Evolutionary conservation across 345 rosid genomes (phyloP), one percentile per base, ranked within the genome.

Genomic region (Gossypium raimondii): DNA sequence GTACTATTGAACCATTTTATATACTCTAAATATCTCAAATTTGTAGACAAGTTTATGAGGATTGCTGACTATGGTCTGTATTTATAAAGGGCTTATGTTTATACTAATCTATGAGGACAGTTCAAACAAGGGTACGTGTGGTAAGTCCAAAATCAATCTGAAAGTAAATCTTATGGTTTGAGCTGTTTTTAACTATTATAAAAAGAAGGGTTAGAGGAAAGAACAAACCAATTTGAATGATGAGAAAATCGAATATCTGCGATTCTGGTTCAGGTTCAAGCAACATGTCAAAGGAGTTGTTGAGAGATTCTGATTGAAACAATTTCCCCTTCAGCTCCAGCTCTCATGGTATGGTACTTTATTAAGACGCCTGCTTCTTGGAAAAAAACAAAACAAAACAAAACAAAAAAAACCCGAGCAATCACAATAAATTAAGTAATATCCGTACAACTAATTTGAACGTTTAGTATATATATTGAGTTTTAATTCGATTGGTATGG

Each of bases 291-390:
- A 27, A 60, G 41, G 41, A 60, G 64, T 17, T 60, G 41, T 12
- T 60, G 64, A 12, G 64, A 60, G 41, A 60, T 60, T 60, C 64
- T 27, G 17, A 60, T 60, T 6, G 64, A 60, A 60, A 60, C 41
- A 12, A 60, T 41, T 60, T 60, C 43, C n/a, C 41, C 64, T 14
- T 60, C 64, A 13, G 17, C 64, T 60, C 64, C 43, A 14, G 64
- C 43, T 60, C 41, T 60, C 64, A 60, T 60, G 41, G 64, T 17
- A 60, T 60, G 64, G 64, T 60, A 60, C 43, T 60, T 60, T 12
- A 60, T 60, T 27, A 60, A 17, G 27, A 60, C 41, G 2, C 64
- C 64, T 55, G 57, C 20, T 16, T 52, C 20, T 52, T 55, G 10
- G 24, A 18, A 2, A n/a, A n/a, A 53, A 17, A 1, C 0, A 29